Conservation (phyloP, 768 basidiomycete genomes). For the Phaeotremella skinneri region DNA sequence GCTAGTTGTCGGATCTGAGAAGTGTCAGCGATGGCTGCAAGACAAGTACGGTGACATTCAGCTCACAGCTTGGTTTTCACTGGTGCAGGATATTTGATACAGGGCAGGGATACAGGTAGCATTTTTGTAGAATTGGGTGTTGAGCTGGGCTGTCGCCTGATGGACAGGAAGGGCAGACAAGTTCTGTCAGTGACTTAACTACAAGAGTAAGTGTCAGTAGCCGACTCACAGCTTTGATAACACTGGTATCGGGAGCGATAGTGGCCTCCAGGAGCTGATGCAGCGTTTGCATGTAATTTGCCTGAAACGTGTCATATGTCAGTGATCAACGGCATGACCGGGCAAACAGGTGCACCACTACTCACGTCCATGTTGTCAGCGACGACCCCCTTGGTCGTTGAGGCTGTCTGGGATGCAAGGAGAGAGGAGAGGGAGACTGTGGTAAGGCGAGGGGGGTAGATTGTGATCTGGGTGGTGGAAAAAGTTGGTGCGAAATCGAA, state of each 20-base stretch:
- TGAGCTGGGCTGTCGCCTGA: slow-evolving; percentile 86
- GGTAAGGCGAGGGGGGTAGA: background rate
- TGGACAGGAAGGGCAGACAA: slow-evolving; percentile 13
- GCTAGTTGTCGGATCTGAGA: slow-evolving; percentile 89
- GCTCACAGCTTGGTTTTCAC: slow-evolving; percentile 79
- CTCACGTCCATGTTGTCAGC: slow-evolving; percentile 37
- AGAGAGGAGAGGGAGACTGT: background rate
- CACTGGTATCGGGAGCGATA: slow-evolving; percentile 79
- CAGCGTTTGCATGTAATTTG: slow-evolving; percentile 68
- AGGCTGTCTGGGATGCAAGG: background rate
- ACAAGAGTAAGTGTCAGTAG: slow-evolving; percentile 14
- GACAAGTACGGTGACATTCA: background rate
- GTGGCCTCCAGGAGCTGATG: slow-evolving; percentile 83
- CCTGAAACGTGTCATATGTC: slow-evolving; percentile 33
- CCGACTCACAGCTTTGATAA: slow-evolving; percentile 77
- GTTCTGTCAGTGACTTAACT: slow-evolving; percentile 13
- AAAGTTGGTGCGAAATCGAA: background rate
- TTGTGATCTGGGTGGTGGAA: background rate
- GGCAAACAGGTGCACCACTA: slow-evolving; percentile 1
- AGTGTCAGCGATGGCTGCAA: slow-evolving; percentile 3
- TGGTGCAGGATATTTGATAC: slow-evolving; percentile 77
- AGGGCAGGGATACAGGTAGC: slow-evolving; percentile 87
- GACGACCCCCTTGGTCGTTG: background rate
- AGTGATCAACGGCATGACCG: background rate
- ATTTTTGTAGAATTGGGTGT: slow-evolving; percentile 88